Conservation (phyloP, 192 early-diverging fungal genomes). For the Dispira simplex region DNA sequence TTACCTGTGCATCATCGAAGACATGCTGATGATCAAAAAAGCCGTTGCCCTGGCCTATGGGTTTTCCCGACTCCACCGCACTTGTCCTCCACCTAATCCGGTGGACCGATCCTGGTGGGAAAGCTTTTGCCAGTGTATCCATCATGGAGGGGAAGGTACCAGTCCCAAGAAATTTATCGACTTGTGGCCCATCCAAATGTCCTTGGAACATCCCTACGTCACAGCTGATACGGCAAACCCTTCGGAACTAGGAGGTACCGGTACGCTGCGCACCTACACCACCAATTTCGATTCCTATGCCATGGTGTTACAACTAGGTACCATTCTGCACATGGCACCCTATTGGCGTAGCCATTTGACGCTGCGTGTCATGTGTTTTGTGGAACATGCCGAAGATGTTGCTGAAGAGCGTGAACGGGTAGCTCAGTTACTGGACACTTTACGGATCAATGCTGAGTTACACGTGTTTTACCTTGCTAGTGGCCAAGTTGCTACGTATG, state of each 20-base stretch:
- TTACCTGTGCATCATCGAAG: conserved; percentile 57
- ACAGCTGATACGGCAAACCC: conserved; percentile 7
- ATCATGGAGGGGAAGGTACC: no score
- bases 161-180: conserved; percentile 38
- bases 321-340: conserved; percentile 51
- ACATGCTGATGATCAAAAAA: conserved; percentile 46
- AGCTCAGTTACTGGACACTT: conserved; percentile 32
- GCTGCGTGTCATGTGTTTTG: conserved; percentile 52
- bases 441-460: conserved; percentile 45
- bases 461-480: conserved; percentile 33
- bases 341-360: conserved; percentile 43
- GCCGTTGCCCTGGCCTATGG: conserved; percentile 50
- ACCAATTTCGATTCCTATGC: conserved; percentile 54
- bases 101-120: conserved; percentile 8
- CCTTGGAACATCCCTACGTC: conserved; percentile 14
- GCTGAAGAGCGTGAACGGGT: conserved; percentile 40
- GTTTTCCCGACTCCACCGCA: conserved; percentile 31
- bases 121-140: not conserved
- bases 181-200: conserved; percentile 57
- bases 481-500: conserved; percentile 25
- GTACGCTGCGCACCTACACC: conserved; percentile 20
- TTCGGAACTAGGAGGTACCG: no score
- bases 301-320: conserved; percentile 59
- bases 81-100: conserved; percentile 13
- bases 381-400: conserved; percentile 42